phyloP scores from a whole-genome alignment of 768 basidiomycete genomes.

The Suillus subluteus region DNA sequence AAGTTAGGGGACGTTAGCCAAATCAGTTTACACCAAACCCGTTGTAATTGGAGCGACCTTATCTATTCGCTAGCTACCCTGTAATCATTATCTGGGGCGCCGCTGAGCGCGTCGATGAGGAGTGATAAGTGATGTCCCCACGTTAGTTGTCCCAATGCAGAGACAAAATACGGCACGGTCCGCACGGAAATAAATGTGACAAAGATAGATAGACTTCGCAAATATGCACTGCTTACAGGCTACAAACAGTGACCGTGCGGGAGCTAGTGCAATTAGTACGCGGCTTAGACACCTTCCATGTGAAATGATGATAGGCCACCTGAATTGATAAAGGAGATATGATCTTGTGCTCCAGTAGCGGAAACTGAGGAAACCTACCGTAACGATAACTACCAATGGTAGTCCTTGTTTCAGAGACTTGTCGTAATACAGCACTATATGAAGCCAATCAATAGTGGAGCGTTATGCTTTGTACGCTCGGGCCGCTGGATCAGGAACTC shows the following conservation, averaged over 20 bases:
- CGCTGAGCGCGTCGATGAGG: not conserved
- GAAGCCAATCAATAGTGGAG: too few species aligned
- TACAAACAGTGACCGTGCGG: not conserved
- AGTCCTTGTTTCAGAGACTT: not conserved
- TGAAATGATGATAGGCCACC: not conserved
- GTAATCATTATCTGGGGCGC: not conserved
- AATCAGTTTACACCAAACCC: not conserved
- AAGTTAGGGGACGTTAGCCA: not conserved
- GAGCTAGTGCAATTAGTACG: not conserved
- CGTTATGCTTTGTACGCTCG: too few species aligned
- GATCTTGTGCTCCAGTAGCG: not conserved
- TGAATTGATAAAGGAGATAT: not conserved
- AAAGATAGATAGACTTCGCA: constrained; percentile 17
- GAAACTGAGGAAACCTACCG: not conserved
- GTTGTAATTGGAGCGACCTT: not conserved
- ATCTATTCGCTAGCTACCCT: not conserved
- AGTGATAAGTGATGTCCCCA: not conserved
- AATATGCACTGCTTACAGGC: constrained; percentile 11
- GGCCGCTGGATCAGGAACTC: too few species aligned
- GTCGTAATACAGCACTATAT: not conserved
- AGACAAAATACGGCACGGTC: not conserved
- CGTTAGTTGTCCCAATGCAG: not conserved
- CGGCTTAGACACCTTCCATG: not conserved
- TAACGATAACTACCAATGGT: not conserved
- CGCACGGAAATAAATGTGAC: constrained; percentile 2